Evolutionary conservation across 2,329 filamentous ascomycete species (phyloP).

Genomic region (Plenodomus lindquistii): DNA sequence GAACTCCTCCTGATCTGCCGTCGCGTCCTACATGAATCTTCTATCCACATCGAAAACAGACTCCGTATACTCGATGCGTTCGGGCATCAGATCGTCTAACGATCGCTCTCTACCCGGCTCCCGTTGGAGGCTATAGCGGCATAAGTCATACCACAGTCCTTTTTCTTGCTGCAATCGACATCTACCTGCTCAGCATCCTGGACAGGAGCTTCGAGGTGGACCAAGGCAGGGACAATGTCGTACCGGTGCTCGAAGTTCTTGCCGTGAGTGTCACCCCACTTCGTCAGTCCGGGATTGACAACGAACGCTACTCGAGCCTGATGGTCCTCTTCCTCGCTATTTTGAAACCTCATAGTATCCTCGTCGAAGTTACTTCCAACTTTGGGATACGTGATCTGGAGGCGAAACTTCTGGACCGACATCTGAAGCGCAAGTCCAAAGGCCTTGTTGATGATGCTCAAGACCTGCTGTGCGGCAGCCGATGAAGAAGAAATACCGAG

Average conservation of each 20-base stretch:
- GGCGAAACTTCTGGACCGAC: slow-evolving; percentile 14
- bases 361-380: slow-evolving; percentile 7
- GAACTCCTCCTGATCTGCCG: too few species aligned
- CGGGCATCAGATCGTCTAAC: too few species aligned
- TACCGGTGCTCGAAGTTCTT: slow-evolving; percentile 8
- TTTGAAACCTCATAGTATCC: slow-evolving; percentile 3
- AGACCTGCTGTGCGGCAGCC: not conserved
- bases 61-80: too few species aligned
- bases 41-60: too few species aligned
- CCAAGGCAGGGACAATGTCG: slow-evolving; percentile 1
- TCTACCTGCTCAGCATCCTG: too few species aligned
- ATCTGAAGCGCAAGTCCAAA: slow-evolving; percentile 19
- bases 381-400: slow-evolving; percentile 21
- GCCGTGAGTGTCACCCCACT: slow-evolving; percentile 17
- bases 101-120: too few species aligned
- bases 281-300: slow-evolving; percentile 15
- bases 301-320: slow-evolving; percentile 16
- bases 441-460: slow-evolving; percentile 17
- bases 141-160: too few species aligned
- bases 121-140: too few species aligned
- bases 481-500: not conserved
- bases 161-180: too few species aligned
- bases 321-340: slow-evolving; percentile 13
- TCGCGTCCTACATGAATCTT: too few species aligned
- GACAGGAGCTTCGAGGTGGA: slow-evolving; percentile 7